These are phyloP conservation scores for Termitomyces sp. DNA, from an alignment of 768 basidiomycete genomes.

Conservation along the genomic window DNA sequence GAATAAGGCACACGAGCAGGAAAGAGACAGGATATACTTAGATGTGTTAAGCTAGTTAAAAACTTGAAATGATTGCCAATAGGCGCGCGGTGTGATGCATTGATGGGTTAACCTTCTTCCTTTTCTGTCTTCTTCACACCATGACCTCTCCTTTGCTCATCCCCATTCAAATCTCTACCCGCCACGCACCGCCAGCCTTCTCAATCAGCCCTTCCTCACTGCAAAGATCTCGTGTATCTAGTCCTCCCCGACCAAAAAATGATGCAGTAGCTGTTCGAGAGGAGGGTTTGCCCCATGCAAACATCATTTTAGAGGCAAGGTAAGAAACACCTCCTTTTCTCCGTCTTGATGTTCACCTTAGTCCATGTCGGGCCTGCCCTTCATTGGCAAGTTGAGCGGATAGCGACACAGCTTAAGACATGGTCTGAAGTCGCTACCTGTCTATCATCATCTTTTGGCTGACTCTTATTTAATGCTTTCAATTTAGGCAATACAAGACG, in stretches of 20 bases:
- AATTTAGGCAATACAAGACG: slow-evolving; percentile 63
- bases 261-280: slow-evolving; percentile 45
- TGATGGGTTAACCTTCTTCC: neutral
- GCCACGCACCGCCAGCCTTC: slow-evolving; percentile 20
- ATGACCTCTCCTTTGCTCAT: slow-evolving; percentile 17
- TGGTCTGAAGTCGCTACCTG: slow-evolving; percentile 34
- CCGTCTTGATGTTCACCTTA: slow-evolving; percentile 23
- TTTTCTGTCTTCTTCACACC: slow-evolving; percentile 4
- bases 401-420: slow-evolving; percentile 24
- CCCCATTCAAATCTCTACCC: slow-evolving; percentile 7
- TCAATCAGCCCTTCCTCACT: slow-evolving; percentile 17
- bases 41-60: too few species aligned
- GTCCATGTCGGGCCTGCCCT: slow-evolving; percentile 29
- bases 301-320: slow-evolving; percentile 63
- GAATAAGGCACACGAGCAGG: slow-evolving; percentile 16
- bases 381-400: slow-evolving; percentile 34
- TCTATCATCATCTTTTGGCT: slow-evolving; percentile 21
- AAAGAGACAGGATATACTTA: neutral
- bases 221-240: slow-evolving; percentile 27
- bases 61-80: too few species aligned
- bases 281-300: slow-evolving; percentile 61
- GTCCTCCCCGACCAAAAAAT: slow-evolving; percentile 32
- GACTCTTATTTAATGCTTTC: slow-evolving; percentile 16
- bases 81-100: neutral
- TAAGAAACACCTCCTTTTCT: slow-evolving; percentile 40